These are phyloP conservation scores for Pichia cephalocereana DNA, from an alignment of 805 yeast genomes.

Conservation along the genomic window DNA sequence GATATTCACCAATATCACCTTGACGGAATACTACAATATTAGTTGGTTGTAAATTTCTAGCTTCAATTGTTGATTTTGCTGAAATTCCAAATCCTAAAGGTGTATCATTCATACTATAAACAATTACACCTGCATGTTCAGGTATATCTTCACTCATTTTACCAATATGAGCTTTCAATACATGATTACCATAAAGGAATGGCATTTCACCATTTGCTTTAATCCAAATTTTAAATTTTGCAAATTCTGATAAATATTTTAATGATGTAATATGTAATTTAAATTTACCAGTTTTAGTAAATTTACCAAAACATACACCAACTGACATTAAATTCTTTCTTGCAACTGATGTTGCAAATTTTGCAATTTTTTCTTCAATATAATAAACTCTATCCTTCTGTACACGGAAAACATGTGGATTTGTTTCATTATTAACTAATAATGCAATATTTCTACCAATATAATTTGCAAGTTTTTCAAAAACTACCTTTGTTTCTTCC, in stretches of 20 bases:
- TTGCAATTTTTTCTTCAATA: conserved; percentile 73
- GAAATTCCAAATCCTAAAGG: conserved; percentile 95
- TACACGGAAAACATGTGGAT: conserved; percentile 89
- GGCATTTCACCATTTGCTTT: conserved; percentile 99
- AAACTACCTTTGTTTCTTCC: conserved; percentile 92
- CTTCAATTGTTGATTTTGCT: conserved; percentile 84
- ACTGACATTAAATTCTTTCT: conserved; percentile 85
- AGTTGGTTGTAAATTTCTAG: conserved; percentile 83
- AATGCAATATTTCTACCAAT: conserved; percentile 92
- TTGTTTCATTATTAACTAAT: conserved; percentile 73
- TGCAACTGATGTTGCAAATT: conserved; percentile 83
- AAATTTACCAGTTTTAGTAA: conserved; percentile 96
- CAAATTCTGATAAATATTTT: conserved; percentile 72
- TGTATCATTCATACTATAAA: conserved; percentile 83
- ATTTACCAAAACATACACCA: conserved; percentile 91
- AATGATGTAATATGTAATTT: conserved; percentile 90
- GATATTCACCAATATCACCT: conserved; percentile 93
- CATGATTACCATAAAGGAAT: conserved; percentile 91
- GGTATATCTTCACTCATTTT: conserved; percentile 96
- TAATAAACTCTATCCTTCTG: conserved; percentile 97
- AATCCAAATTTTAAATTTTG: conserved; percentile 93
- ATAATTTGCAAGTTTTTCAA: conserved; percentile 92
- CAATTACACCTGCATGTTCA: conserved; percentile 92
- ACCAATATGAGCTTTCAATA: conserved; percentile 92
- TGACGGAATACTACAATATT: conserved; percentile 94